These are phyloP conservation scores for Mycosphaerella arachidis DNA, from an alignment of 2,329 filamentous ascomycete species.

Conservation along the genomic window DNA sequence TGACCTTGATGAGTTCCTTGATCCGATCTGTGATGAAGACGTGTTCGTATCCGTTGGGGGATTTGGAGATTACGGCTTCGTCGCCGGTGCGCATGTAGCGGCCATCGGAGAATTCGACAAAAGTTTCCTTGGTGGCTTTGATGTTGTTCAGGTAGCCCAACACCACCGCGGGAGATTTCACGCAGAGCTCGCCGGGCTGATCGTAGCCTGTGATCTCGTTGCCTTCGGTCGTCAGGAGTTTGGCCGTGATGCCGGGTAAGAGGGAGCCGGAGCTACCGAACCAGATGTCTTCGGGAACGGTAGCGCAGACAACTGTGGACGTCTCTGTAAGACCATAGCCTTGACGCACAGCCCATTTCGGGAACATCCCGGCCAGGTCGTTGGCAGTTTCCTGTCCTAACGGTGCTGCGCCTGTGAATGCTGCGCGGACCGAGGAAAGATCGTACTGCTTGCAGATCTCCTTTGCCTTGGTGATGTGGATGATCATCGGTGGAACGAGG, in stretches of 20 bases:
- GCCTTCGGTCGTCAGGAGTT: constrained; percentile 64
- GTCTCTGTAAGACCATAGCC: constrained; percentile 77
- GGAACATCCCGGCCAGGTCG: constrained; percentile 59
- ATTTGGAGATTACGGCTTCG: constrained; percentile 65
- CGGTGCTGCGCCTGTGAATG: constrained; percentile 76
- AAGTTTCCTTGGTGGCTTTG: constrained; percentile 69
- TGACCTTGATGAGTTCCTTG: constrained; percentile 52
- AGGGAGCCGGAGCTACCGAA: constrained; percentile 69
- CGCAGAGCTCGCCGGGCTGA: constrained; percentile 72
- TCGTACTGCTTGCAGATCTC: constrained; percentile 62
- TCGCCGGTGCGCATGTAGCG: constrained; percentile 78
- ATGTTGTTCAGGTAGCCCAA: constrained; percentile 85
- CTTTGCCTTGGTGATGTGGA: constrained; percentile 65
- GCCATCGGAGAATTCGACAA: constrained; percentile 53
- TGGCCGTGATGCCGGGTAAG: constrained; percentile 59
- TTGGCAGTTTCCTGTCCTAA: constrained; percentile 67
- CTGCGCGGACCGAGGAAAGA: constrained; percentile 58
- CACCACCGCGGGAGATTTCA: constrained; percentile 71
- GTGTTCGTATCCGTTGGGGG: constrained; percentile 68
- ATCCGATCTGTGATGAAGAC: constrained; percentile 79
- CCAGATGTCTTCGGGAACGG: constrained; percentile 59
- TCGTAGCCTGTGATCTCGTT: constrained; percentile 66
- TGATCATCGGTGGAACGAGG: constrained; percentile 77
- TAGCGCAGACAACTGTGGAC: constrained; percentile 62
- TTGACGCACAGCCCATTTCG: constrained; percentile 57